Percentiles rank a stretch among this genome's conserved stretches.
Evolutionary conservation across 2,329 filamentous ascomycete species (phyloP).

Genomic region (Dactylellina haptotyla): DNA sequence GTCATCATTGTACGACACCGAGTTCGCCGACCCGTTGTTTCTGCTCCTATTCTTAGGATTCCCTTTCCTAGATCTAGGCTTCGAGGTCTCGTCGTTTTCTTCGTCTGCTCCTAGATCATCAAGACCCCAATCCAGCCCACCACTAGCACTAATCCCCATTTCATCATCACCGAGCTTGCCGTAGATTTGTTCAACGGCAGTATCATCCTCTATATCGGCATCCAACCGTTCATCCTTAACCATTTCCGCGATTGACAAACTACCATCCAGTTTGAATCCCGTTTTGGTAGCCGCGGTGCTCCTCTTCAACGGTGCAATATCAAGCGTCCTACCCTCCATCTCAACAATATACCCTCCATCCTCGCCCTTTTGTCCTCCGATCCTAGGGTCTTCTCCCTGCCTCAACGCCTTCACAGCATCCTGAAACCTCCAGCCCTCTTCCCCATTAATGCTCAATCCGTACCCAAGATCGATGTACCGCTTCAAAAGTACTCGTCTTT

Average conservation of each 20-base stretch:
- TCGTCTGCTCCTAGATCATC: constrained; percentile 25
- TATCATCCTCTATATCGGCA: constrained; percentile 7
- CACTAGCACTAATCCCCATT: background rate
- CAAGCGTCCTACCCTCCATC: constrained; percentile 37
- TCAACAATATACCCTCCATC: constrained; percentile 35
- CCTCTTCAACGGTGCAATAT: constrained; percentile 31
- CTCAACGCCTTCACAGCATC: constrained; percentile 23
- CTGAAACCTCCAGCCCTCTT: constrained; percentile 14
- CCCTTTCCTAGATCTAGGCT: background rate
- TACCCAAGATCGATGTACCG: constrained; percentile 27
- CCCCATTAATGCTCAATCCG: constrained; percentile 19
- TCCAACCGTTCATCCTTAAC: no score
- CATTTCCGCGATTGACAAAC: background rate
- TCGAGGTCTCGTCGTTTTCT: background rate
- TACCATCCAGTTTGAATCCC: background rate
- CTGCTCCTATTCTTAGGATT: background rate
- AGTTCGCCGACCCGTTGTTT: background rate
- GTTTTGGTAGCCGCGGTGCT: background rate
- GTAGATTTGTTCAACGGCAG: background rate
- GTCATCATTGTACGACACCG: constrained; percentile 16
- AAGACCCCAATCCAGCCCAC: constrained; percentile 37
- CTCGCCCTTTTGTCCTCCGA: constrained; percentile 1
- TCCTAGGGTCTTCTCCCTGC: constrained; percentile 1
- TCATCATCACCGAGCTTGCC: background rate
- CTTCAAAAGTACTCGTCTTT: constrained; percentile 30